Evolutionary conservation across 1,284 basidiomycete genomes (phyloP), one percentile per base, ranked within the genome.

Genomic region (Fistulinella cinereoalba): DNA sequence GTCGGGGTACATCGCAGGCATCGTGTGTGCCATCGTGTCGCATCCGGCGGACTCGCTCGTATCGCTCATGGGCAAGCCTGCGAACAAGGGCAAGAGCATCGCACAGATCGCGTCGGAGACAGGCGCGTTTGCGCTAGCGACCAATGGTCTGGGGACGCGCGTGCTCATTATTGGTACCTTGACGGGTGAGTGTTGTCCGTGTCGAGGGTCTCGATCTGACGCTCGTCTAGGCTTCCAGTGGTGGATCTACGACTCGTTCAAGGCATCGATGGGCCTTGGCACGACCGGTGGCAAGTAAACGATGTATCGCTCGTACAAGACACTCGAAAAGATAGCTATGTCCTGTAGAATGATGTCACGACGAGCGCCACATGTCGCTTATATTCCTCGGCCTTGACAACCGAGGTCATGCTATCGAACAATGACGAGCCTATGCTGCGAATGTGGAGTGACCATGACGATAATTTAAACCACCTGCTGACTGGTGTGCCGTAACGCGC

Each of bases 181-280:
- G 56, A 87, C 84, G 58, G 84, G 74, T 72, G 54, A 47, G 71
- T 62, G n/a, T 19, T 15, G 7, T 38, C n/a, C 16, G n/a, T 10
- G 4, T 23, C 16, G 21, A 13, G 15, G 12, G 15, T n/a, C 6
- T 15, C n/a, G 21, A 3, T 23, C 22, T 49, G 19, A 52, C 22
- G 12, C 21, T 54, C 33, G 39, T 47, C 55, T 3, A 65, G 76
- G 87, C 60, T 89, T 90, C 85, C 87, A 90, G 75, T 90, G 87
- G 87, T 90, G 87, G 87, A 90, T 90, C 68, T 90, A 90, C 66
- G 87, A 90, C 62, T 72, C 77, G 43, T 90, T 88, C 80, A 91
- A 90, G 76, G 54, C 78, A 24, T 65, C 82, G 45, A 85, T 90
- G 81, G 88, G 88, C 57, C 73, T 88, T 64, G 88, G 88, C 47